Base-by-base conservation (phyloP, 176 grass and related monocot genomes). In the Zizania latifolia region DNA sequence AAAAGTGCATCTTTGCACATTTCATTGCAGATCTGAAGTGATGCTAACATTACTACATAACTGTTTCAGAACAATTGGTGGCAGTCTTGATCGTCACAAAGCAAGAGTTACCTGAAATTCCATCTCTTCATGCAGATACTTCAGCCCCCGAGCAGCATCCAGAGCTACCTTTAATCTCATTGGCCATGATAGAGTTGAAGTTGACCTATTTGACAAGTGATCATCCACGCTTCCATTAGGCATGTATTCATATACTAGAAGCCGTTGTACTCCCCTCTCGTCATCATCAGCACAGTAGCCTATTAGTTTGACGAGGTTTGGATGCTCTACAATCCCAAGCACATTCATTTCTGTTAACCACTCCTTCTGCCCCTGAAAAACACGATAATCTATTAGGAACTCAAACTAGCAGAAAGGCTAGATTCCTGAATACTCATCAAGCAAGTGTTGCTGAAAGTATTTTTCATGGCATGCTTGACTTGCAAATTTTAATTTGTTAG, bases 281-380 rank as follows among this genome's bases (percentile, higher is more conserved):
- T 94, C 92, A 74, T 99, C 96, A 0, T 94, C 96, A 70, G 96
- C 89, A 10, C 96, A 99, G 33, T 99, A 99, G 19, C 96, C 96
- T n/a, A 99, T 88, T 66, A 99, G 71, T 82, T 94, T 94, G 76
- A 99, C 96, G 14, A 99, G 87, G 79, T 99, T 99, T 14, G 87
- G 89, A 83, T 99, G 92, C 35, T 92, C 96, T 33, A 99, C 84
- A 55, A 94, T 84, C 37, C 92, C 96, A 75, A 99, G 89, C 53
- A 99, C 92, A 84, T 99, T 99, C 63, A 99, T 88, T 72, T 99
- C 96, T 68, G 89, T 94, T 79, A 99, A 46, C 96, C 96, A 99
- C 61, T 95, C 96, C 76, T 90, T 99, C 82, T 99, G 96, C 17
- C 96, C 95, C 96, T 99, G 87, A 73, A 85, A 71, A 77, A 83